Percentiles rank a stretch among this genome's conserved stretches.
Conservation (phyloP, 1,284 basidiomycete genomes). For the Cutaneotrichosporon dermatis region DNA sequence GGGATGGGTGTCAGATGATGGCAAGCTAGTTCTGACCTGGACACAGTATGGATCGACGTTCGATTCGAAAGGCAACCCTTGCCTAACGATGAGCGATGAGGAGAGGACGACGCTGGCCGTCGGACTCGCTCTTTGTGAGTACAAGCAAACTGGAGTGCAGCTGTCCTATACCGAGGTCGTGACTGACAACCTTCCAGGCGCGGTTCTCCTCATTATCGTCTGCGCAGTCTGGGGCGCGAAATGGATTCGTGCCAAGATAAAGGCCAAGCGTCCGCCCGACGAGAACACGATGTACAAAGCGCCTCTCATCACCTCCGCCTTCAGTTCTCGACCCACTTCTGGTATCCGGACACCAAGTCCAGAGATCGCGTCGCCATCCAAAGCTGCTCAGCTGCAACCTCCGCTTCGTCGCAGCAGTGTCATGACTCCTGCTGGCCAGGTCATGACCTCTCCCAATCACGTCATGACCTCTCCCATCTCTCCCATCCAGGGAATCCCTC, state of each 20-base stretch:
- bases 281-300: background rate
- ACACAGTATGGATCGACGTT: conserved; percentile 27
- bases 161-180: background rate
- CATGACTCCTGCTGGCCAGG: background rate
- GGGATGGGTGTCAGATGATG: background rate
- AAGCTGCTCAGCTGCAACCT: background rate
- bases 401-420: background rate
- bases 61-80: conserved; percentile 31
- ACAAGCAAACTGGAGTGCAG: too few species aligned
- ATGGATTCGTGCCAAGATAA: conserved; percentile 1
- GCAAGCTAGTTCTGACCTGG: background rate
- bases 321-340: background rate
- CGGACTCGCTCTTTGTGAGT: conserved; percentile 27
- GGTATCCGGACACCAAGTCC: background rate
- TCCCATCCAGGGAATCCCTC: too few species aligned
- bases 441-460: too few species aligned
- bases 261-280: background rate
- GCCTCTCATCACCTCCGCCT: background rate
- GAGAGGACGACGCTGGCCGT: conserved; percentile 26
- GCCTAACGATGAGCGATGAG: conserved; percentile 19
- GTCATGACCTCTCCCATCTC: too few species aligned
- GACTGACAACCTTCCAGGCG: conserved; percentile 6
- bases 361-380: background rate
- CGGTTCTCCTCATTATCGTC: conserved; percentile 8
- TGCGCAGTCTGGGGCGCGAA: conserved; percentile 1